Conservation (phyloP, 768 basidiomycete genomes). For the Pulveroboletus frians region DNA sequence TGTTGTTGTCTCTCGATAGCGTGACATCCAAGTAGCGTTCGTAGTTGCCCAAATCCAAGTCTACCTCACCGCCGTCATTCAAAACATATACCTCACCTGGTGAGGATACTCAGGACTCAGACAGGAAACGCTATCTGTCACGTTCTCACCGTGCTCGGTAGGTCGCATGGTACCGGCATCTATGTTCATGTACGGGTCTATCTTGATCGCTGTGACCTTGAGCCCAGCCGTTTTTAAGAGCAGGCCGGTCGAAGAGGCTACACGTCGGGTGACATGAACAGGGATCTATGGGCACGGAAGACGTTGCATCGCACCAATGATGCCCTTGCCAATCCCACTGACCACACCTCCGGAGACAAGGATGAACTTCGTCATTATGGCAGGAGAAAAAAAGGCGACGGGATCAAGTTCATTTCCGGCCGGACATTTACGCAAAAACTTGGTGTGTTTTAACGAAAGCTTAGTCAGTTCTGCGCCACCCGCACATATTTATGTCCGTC, state of each 20-base stretch:
- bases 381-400: slow-evolving; percentile 4
- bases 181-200: slow-evolving; percentile 99
- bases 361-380: slow-evolving; percentile 89
- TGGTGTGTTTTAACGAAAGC: not conserved
- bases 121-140: slow-evolving; percentile 1
- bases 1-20: slow-evolving; percentile 91
- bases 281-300: slow-evolving; percentile 9
- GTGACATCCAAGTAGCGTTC: slow-evolving; percentile 97
- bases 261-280: slow-evolving; percentile 21
- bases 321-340: slow-evolving; percentile 98
- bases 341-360: slow-evolving; percentile 95
- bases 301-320: slow-evolving; percentile 70
- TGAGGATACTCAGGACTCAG: slow-evolving; percentile 19
- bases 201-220: slow-evolving; percentile 98
- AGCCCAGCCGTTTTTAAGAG: slow-evolving; percentile 92
- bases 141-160: slow-evolving; percentile 85
- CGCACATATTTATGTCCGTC: no score
- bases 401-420: not conserved
- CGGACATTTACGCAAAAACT: slow-evolving; percentile 1
- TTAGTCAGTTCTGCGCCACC: slow-evolving; percentile 12
- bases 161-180: slow-evolving; percentile 99
- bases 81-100: slow-evolving; percentile 95
- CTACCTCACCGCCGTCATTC: slow-evolving; percentile 98
- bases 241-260: slow-evolving; percentile 95
- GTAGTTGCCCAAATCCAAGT: slow-evolving; percentile 96